These are phyloP conservation scores for Daldinia vernicosa DNA, from an alignment of 495 filamentous ascomycete species.

Conservation along the genomic window DNA sequence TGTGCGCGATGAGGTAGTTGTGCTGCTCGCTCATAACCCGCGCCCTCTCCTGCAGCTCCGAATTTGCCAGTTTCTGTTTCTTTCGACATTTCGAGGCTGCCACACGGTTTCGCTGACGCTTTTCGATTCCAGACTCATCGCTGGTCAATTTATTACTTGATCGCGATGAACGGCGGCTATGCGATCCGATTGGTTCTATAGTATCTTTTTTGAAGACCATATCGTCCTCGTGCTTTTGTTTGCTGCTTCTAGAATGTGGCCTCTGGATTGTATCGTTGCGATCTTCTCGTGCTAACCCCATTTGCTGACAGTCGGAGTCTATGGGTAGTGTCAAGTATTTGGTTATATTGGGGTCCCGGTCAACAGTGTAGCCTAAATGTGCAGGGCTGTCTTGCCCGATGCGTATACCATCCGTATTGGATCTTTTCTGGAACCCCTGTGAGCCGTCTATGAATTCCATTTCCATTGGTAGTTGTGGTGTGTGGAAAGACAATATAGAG, in stretches of 20 bases:
- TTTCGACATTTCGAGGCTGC: conserved; percentile 44
- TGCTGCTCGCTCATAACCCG: conserved; percentile 26
- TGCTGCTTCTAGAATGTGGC: not conserved
- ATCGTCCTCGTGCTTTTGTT: not conserved
- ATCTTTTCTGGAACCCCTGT: not conserved
- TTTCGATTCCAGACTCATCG: conserved; percentile 35
- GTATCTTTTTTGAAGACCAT: not conserved
- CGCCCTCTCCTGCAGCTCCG: conserved; percentile 29
- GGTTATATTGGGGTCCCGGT: conserved; percentile 5
- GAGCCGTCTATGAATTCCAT: conserved; percentile 21
- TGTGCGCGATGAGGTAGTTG: conserved; percentile 23
- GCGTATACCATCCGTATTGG: not conserved
- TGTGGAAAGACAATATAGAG: conserved; percentile 1
- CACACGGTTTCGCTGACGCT: conserved; percentile 38
- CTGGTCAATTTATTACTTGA: conserved; percentile 33
- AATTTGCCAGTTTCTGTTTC: conserved; percentile 36
- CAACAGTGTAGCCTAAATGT: not conserved
- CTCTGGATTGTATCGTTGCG: not conserved
- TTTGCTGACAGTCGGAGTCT: conserved; percentile 7
- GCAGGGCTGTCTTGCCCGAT: conserved; percentile 1
- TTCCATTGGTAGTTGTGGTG: conserved; percentile 15
- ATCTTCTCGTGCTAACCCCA: not conserved
- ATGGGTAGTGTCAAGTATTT: conserved; percentile 11
- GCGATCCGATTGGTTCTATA: not conserved
- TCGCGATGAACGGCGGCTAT: conserved; percentile 28